Conservation (phyloP, 305 asterid species). For the Fraxinus albicans region DNA sequence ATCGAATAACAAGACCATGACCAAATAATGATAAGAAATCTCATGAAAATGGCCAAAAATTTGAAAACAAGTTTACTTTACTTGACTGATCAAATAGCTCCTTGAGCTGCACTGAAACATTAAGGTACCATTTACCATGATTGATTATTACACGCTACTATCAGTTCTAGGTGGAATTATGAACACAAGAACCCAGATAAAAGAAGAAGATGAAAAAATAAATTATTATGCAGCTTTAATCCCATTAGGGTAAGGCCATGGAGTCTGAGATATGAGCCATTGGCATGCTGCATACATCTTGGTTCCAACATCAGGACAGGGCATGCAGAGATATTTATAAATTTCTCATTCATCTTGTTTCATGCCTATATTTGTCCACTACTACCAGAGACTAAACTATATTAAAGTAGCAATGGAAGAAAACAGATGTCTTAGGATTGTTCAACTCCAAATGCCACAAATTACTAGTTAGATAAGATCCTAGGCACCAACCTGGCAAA, state of each 20-base stretch:
- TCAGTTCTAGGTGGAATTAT: neutral
- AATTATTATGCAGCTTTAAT: neutral
- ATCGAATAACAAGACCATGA: neutral
- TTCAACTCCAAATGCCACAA: neutral
- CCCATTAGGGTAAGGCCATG: neutral
- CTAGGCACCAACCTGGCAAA: neutral
- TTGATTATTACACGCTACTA: neutral
- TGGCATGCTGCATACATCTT: neutral
- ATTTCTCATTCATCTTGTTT: neutral
- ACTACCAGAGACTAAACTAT: neutral
- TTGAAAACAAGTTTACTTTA: neutral
- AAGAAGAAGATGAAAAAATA: neutral
- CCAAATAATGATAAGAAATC: neutral
- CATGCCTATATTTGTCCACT: neutral
- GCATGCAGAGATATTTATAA: neutral
- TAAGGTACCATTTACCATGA: neutral
- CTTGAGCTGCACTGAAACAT: neutral
- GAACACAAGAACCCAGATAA: neutral
- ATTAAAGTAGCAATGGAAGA: neutral
- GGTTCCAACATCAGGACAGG: neutral
- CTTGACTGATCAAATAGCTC: neutral
- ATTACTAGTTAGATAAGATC: neutral
- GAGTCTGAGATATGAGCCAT: neutral
- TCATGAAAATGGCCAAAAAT: neutral
- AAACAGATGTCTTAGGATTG: neutral